Evolutionary conservation across 768 basidiomycete species (phyloP), one percentile per base, ranked within the genome.

Genomic region (Leccinum longicurvipes): DNA sequence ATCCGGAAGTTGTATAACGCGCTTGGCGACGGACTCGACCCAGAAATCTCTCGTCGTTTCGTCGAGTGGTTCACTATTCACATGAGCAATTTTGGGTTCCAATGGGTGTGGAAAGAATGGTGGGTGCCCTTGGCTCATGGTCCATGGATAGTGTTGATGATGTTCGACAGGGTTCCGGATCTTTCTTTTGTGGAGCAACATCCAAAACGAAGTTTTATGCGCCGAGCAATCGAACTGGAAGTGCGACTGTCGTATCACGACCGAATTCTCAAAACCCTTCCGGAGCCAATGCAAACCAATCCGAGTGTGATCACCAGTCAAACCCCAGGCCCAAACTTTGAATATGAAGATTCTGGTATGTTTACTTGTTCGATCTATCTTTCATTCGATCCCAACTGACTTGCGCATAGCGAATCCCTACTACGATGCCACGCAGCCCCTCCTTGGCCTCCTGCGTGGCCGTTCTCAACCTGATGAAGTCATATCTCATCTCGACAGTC

Each of bases 81-180:
- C 65, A 88, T 99, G 86, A 95, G 92, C 61, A 99, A 99, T 73
- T 99, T 98, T 70, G 88, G 87, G 24, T 99, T 98, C 74, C 86
- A 88, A 64, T 98, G 97, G 97, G 93, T 97, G 14, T 99, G 97
- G 97, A 95, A 93, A 66, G 97, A 98, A 80, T 99, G 97, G 96
- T 94, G 50, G 45, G 85, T 6, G 15, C 24, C 32, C 45, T 36
- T 2, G 14, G 19, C 1, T 53, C 25, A 11, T 31, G 14, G 4
- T 53, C 9, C 27, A 12, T 53, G 45, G 15, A 10, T 32, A 50
- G 6, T 48, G 9, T 47, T 47, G 50, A 55, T 29, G 14, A 58
- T 36, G 21, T 24, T n/a, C 2, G n/a, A 46, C 51, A 98, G 96
- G 96, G 76, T 93, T 14, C 86, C 89, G 2, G 97, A 98, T 73